Base-by-base conservation (phyloP, 169 alveolate genomes). In the Eimeria sp. region DNA sequence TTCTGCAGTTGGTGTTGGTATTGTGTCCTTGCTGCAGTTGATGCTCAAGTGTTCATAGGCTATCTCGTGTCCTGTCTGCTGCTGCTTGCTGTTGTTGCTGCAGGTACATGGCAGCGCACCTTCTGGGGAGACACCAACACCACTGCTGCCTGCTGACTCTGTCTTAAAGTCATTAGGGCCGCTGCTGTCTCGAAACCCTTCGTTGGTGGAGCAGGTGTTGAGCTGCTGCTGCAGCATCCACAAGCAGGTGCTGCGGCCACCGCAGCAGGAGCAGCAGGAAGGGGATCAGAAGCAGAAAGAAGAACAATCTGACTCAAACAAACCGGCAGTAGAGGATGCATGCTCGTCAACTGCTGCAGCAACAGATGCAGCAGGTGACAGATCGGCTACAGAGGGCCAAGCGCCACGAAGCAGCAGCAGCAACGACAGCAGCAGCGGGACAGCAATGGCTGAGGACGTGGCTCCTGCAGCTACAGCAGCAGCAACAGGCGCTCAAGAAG, bases 71-170 rank as follows among this genome's bases (percentile, higher is more conserved):
- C 22, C n/a, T 75, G 84, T 51, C 11, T 49, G 89, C 65, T 22
- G 89, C 67, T 49, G 30, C 16, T 54, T 54, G 61, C 61, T 54
- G 89, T 65, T 57, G 47, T 57, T 75, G 54, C 47, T 30, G 95
- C 90, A 91, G 95, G 95, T 91, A 9, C 95, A 91, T 34, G 95
- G 95, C n/a, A 86, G 47, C 70, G 54, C 95, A 34, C 95, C 90
- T 6, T 45, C 90, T 73, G 80, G 40, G 6, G 90, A 91, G 65
- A 70, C 70, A 9, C 75, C 80, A 18, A 61, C 95, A 40, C 83
- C 90, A 49, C 57, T 91, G 90, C 76, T 91, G 90, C 95, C 95
- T 7, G 95, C 65, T 10, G 95, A 91, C 34, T 65, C 95, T 45
- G 86, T 91, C 22, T 63, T 91, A 34, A 45, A 76, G 47, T 34